Evolutionary conservation across 257 asterid genomes (phyloP), one percentile per base, ranked within the genome.

Genomic region (Rubia yunnanensis): DNA sequence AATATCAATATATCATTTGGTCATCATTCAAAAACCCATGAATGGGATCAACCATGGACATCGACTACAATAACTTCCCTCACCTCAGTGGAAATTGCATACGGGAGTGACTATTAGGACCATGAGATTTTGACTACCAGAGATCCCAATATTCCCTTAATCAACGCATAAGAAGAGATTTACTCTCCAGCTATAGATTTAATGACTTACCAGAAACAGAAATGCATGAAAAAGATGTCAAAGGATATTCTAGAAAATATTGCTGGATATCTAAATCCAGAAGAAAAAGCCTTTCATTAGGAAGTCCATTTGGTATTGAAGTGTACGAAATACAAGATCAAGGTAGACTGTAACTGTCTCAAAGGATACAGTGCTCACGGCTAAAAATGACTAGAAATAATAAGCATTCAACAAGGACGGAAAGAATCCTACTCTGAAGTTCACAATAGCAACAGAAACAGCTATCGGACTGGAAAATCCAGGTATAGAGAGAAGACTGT

Each of bases 191-290:
- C 20, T 34, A 68, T 32, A 71, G 57, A 60, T 50, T 63, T 36
- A 31, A 63, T 67, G n/a, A 85, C 98, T 85, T 87, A 92, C 98
- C 95, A 22, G 84, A 76, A 71, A 74, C 44, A 68, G 30, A 74
- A 74, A 82, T 74, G 76, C 75, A 80, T 73, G 82, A 70, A 72
- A 82, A 63, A 79, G 81, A 77, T 89, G 82, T 82, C 86, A 83
- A 83, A 78, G 76, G 85, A 60, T 73, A 81, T 63, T 82, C 94
- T 92, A 92, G 77, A 70, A 46, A 73, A 64, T 68, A 79, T 74
- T 77, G 87, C 80, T 92, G 89, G 96, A 87, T 89, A 92, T 88
- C 99, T 92, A 89, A 79, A 82, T 80, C 86, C 81, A 83, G 85
- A 85, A 84, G 31, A 71, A 84, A 81, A 82, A 80, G 75, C 72